Conservation (phyloP, 495 filamentous ascomycete genomes). For the Glonium stellatum region DNA sequence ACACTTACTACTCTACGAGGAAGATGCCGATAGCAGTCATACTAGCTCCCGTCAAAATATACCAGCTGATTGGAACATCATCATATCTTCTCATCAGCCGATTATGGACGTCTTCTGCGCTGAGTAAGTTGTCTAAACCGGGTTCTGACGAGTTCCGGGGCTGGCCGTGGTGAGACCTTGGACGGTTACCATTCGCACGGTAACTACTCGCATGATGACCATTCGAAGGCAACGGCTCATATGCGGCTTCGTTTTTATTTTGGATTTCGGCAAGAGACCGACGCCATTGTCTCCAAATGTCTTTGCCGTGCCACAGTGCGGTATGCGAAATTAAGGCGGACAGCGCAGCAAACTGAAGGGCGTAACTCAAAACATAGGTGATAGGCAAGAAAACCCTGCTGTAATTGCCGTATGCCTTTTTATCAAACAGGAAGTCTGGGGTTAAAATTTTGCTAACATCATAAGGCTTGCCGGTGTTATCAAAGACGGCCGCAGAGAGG, state of each 20-base stretch:
- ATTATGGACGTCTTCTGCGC: constrained; percentile 67
- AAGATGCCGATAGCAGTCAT: constrained; percentile 74
- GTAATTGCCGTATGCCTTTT: constrained; percentile 62
- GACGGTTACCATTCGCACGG: constrained; percentile 4
- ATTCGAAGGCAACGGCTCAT: constrained; percentile 24
- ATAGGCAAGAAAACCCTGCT: constrained; percentile 76
- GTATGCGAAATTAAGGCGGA: constrained; percentile 61
- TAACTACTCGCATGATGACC: constrained; percentile 2
- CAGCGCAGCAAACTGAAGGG: constrained; percentile 71
- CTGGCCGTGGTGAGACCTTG: constrained; percentile 6
- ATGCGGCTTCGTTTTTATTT: constrained; percentile 12
- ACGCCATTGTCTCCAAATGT: constrained; percentile 59
- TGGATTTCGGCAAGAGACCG: constrained; percentile 27
- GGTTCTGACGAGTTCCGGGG: constrained; percentile 25
- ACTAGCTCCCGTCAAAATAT: constrained; percentile 57
- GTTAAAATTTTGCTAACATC: constrained; percentile 71
- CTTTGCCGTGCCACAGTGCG: constrained; percentile 59
- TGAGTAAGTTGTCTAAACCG: constrained; percentile 50
- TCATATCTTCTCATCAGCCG: constrained; percentile 67
- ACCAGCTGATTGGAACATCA: constrained; percentile 74
- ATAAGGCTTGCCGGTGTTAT: constrained; percentile 70
- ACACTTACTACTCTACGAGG: constrained; percentile 66
- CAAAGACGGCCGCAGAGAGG: constrained; percentile 66
- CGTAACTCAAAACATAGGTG: constrained; percentile 53
- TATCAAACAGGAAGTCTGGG: constrained; percentile 62